Evolutionary conservation across 1,284 basidiomycete genomes (phyloP).

Genomic region (Sanghuangporus sanghuang): DNA sequence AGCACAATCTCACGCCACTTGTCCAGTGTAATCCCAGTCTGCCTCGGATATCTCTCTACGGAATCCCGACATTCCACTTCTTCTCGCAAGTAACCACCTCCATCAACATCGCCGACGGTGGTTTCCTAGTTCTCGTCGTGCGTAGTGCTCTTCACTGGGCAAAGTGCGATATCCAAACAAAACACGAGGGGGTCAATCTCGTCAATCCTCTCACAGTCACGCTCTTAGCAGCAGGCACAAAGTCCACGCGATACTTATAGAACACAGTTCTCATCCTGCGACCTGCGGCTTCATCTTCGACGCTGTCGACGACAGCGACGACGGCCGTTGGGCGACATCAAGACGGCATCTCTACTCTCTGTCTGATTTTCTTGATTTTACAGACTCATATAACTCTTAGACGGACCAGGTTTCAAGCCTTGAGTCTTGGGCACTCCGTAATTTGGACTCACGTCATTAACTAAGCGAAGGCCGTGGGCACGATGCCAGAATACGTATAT

Average conservation of each 20-base stretch:
- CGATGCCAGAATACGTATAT: slow-evolving; percentile 59
- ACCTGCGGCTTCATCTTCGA: slow-evolving; percentile 1
- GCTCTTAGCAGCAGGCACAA: neutral
- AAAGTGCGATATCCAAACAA: neutral
- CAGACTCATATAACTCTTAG: neutral
- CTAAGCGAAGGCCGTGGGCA: slow-evolving; percentile 1
- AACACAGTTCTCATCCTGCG: slow-evolving; percentile 4
- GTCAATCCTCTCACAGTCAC: neutral
- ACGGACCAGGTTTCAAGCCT: neutral
- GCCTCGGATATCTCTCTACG: neutral
- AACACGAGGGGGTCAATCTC: neutral
- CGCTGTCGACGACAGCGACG: neutral
- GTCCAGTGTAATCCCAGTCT: neutral
- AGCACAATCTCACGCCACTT: slow-evolving; percentile 3
- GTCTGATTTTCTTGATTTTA: neutral
- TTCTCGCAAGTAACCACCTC: neutral
- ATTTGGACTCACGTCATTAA: neutral
- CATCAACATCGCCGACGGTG: neutral
- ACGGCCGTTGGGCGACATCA: neutral
- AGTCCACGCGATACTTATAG: neutral
- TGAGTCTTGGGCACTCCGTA: neutral
- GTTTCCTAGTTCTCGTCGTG: neutral
- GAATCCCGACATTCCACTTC: neutral
- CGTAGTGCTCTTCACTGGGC: neutral
- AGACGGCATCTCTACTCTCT: neutral